Conservation (phyloP, 2,329 filamentous ascomycete species). For the Cadophora luteo-olivacea region DNA sequence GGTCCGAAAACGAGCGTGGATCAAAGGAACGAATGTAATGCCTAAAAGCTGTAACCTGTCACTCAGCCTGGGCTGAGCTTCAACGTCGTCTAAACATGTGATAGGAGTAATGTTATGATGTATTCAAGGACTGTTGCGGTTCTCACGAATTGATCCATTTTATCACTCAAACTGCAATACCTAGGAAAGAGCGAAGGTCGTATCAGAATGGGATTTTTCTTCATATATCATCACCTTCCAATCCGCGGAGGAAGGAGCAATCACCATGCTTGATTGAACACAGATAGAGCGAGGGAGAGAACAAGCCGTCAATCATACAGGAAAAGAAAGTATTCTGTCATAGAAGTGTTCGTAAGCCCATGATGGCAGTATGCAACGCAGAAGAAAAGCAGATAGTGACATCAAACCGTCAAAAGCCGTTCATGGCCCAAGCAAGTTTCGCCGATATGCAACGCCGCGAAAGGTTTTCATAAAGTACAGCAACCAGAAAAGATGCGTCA, state of each 20-base stretch:
- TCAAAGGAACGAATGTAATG: constrained; percentile 12
- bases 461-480: background rate
- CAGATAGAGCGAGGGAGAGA: background rate
- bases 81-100: background rate
- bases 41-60: constrained; percentile 6
- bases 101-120: background rate
- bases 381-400: constrained; percentile 3
- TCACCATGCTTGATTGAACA: constrained; percentile 23
- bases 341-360: constrained; percentile 23
- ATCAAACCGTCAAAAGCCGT: constrained; percentile 23
- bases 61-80: constrained; percentile 14
- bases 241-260: constrained; percentile 18
- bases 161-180: background rate
- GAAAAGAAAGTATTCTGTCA: constrained; percentile 21
- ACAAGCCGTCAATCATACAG: constrained; percentile 11
- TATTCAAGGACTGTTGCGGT: background rate
- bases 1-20: background rate
- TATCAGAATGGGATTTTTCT: constrained; percentile 8
- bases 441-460: constrained; percentile 15
- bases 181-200: background rate
- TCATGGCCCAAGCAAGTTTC: constrained; percentile 24
- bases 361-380: constrained; percentile 22
- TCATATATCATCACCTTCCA: background rate
- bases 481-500: constrained; percentile 18
- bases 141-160: background rate